A percentile compares a stretch with the other conserved stretches of the same genome.
Evolutionary conservation across 1,284 basidiomycete genomes (phyloP).

Genomic region (Chondrostereum purpureum): DNA sequence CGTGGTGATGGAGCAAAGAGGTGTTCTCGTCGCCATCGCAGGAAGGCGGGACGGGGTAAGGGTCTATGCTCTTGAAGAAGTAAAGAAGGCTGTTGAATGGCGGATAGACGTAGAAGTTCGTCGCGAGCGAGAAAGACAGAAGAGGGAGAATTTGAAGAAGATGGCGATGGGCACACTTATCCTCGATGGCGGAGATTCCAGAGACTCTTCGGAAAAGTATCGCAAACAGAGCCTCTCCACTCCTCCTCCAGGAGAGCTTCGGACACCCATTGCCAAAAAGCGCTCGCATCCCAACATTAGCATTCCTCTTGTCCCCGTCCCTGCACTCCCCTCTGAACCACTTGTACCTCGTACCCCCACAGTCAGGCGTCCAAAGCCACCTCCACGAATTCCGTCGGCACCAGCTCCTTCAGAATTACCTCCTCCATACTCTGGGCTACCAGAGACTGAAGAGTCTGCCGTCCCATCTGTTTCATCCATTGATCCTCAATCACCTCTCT

Average conservation of each 20-base stretch:
- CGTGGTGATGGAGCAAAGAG: slow-evolving; percentile 84
- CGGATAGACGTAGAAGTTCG: slow-evolving; percentile 73
- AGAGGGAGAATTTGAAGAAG: slow-evolving; percentile 61
- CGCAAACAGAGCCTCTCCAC: slow-evolving; percentile 40
- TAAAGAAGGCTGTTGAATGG: slow-evolving; percentile 79
- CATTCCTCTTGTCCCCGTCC: slow-evolving; percentile 24
- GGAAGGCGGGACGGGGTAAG: slow-evolving; percentile 76
- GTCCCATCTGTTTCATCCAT: slow-evolving; percentile 15
- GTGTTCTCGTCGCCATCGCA: slow-evolving; percentile 77
- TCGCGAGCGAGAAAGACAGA: slow-evolving; percentile 60
- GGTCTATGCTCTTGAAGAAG: slow-evolving; percentile 78
- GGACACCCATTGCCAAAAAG: slow-evolving; percentile 31
- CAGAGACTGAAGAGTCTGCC: too few species aligned
- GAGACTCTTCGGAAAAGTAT: slow-evolving; percentile 37
- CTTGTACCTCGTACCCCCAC: slow-evolving; percentile 22
- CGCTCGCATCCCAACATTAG: slow-evolving; percentile 28
- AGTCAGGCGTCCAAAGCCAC: slow-evolving; percentile 18
- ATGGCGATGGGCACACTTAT: slow-evolving; percentile 23
- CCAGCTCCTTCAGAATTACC: slow-evolving; percentile 18
- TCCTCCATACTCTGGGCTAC: slow-evolving; percentile 24
- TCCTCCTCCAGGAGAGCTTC: slow-evolving; percentile 31
- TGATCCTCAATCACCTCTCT: slow-evolving; percentile 26
- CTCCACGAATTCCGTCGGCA: slow-evolving; percentile 13
- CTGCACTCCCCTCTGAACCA: slow-evolving; percentile 27
- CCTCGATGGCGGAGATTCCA: slow-evolving; percentile 25